Evolutionary conservation across 139 green algal species (phyloP).

Genomic region (Chlamydomonas asymmetrica): DNA sequence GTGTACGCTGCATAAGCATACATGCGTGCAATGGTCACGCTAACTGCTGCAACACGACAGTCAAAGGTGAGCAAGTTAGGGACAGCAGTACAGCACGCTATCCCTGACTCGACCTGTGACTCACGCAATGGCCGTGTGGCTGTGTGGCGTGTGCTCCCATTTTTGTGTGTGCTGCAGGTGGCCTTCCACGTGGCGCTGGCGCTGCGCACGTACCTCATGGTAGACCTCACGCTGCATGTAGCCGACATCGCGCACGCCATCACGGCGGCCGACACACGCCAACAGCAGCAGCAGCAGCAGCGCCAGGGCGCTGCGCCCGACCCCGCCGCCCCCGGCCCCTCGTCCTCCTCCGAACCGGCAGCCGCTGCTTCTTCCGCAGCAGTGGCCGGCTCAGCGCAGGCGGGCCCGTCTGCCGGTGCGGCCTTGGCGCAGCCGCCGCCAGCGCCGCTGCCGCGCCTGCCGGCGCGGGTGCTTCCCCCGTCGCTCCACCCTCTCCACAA

Average conservation of each 20-base stretch:
- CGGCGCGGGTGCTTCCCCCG: background rate
- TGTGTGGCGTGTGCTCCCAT: background rate
- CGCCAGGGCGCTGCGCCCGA: background rate
- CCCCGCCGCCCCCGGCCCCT: background rate
- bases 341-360: background rate
- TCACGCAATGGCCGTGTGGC: too few species aligned
- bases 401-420: too few species aligned
- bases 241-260: constrained; percentile 14
- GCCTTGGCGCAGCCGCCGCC: background rate
- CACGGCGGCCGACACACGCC: background rate
- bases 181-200: constrained; percentile 55
- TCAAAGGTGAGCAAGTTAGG: too few species aligned
- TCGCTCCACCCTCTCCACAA: constrained; percentile 10
- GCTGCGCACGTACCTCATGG: constrained; percentile 64
- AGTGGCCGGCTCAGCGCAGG: too few species aligned
- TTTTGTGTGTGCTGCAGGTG: constrained; percentile 37
- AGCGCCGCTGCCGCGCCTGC: background rate
- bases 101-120: too few species aligned
- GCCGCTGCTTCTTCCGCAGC: background rate
- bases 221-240: constrained; percentile 59
- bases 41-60: too few species aligned
- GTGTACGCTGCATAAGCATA: too few species aligned
- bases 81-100: too few species aligned
- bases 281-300: background rate
- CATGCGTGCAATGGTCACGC: too few species aligned